Evolutionary conservation across 164 flowering plant species (phyloP).

Genomic region (Magnolia sinica): DNA sequence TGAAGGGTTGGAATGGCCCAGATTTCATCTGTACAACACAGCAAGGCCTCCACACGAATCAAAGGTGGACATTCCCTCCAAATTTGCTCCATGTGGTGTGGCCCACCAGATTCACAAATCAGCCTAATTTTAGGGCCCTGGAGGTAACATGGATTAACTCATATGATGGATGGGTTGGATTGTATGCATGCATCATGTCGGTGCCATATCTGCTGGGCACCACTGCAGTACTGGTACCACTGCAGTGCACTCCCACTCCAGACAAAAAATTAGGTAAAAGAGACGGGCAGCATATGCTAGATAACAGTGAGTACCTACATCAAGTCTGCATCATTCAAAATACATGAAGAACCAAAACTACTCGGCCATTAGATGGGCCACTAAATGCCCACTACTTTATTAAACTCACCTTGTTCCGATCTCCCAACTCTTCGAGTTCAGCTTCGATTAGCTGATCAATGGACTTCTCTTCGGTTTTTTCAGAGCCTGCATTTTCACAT

Average conservation of each 20-base stretch:
- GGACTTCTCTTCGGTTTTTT: slow-evolving; percentile 45
- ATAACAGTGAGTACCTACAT: background rate
- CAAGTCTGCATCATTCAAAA: background rate
- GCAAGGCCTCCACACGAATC: no score
- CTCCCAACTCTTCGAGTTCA: slow-evolving; percentile 75
- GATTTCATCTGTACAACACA: no score
- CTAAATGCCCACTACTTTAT: background rate
- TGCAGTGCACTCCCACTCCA: background rate
- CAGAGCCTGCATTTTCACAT: slow-evolving; percentile 10
- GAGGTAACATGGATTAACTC: no score
- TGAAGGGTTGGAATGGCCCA: no score
- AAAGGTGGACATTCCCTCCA: no score
- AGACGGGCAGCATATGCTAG: background rate
- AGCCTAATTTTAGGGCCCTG: no score
- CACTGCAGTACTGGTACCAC: background rate
- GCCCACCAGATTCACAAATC: no score
- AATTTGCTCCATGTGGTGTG: no score
- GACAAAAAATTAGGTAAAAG: background rate
- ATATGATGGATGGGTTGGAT: no score
- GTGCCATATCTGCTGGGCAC: no score
- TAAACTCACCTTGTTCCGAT: slow-evolving; percentile 65
- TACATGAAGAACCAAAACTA: background rate
- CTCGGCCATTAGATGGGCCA: background rate
- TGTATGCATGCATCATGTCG: no score
- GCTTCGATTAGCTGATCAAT: slow-evolving; percentile 84